These are phyloP conservation scores for Flaveria ramosissima DNA, from an alignment of 129 eudicot genomes.

Conservation along the genomic window DNA sequence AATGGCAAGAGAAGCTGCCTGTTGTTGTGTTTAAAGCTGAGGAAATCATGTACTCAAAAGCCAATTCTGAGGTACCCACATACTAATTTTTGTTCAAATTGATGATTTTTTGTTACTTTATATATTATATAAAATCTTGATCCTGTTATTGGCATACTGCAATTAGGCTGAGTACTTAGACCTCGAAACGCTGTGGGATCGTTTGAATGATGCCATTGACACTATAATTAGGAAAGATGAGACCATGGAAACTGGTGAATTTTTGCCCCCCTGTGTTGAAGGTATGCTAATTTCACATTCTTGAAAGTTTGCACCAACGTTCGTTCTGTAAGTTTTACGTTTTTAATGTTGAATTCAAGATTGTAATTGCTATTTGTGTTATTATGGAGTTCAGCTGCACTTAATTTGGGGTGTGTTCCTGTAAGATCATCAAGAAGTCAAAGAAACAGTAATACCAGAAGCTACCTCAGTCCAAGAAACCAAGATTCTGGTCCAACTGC, in stretches of 20 bases:
- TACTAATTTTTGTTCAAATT: neutral
- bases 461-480: constrained; percentile 61
- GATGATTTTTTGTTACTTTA: neutral
- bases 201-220: constrained; percentile 77
- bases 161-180: constrained; percentile 72
- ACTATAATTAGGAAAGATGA: constrained; percentile 86
- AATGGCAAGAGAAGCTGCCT: constrained; percentile 94
- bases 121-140: neutral
- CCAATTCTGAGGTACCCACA: constrained; percentile 77
- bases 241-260: constrained; percentile 71
- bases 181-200: constrained; percentile 78
- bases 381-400: constrained; percentile 72
- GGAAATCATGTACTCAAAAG: constrained; percentile 96
- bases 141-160: neutral
- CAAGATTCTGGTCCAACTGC: constrained; percentile 47
- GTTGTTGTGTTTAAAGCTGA: constrained; percentile 81
- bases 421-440: constrained; percentile 88
- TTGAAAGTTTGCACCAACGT: neutral
- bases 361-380: neutral
- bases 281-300: constrained; percentile 40
- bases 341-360: neutral
- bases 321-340: neutral
- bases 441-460: constrained; percentile 69
- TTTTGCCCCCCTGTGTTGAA: constrained; percentile 94
- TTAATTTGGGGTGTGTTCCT: constrained; percentile 84